Base-by-base conservation (phyloP, 306 rosid genomes). In the Nissolia schottii region DNA sequence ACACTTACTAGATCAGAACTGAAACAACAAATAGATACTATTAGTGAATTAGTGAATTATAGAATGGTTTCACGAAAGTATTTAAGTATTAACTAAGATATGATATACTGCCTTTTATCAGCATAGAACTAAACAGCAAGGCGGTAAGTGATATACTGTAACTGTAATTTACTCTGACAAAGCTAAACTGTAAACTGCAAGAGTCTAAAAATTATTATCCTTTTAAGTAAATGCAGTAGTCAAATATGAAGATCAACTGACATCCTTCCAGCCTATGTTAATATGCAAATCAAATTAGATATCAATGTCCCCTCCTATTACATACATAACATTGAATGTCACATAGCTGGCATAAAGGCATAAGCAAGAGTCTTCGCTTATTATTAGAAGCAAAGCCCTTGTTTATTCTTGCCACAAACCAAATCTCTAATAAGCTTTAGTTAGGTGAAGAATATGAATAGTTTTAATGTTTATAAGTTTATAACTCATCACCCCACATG, bases 221-320 rank as follows among this genome's bases (percentile, higher is more conserved):
- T 28, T 40, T 35, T 23, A 11, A n/a, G 57, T 50, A 62, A 25
- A 22, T 4, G 60, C 11, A 77, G 22, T 23, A n/a, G 43, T 25
- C 31, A 51, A 40, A 54, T 53, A 4, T 10, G 43, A 64, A 40
- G 62, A 41, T 54, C 67, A 78, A 63, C 11, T 22, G 45, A 53
- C 23, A n/a, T 55, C 63, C 29, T 78, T 63, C 34, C 20, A 48
- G 24, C 48, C 37, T 41, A 62, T 49, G 56, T 23, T 64, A 19
- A 69, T 61, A 25, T 69, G 57, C 46, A 51, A 56, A 77, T 69
- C 29, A 50, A 61, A 63, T 41, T 14, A 41, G 67, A 41, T 77
- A 24, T n/a, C 24, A 46, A 9, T 1, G 60, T 40, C 31, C 72
- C 22, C 32, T 70, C 43, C 3, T n/a, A 41, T 38, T 54, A 25